Conservation (phyloP, 306 rosid genomes). For the Cotoneaster glaucophyllus region DNA sequence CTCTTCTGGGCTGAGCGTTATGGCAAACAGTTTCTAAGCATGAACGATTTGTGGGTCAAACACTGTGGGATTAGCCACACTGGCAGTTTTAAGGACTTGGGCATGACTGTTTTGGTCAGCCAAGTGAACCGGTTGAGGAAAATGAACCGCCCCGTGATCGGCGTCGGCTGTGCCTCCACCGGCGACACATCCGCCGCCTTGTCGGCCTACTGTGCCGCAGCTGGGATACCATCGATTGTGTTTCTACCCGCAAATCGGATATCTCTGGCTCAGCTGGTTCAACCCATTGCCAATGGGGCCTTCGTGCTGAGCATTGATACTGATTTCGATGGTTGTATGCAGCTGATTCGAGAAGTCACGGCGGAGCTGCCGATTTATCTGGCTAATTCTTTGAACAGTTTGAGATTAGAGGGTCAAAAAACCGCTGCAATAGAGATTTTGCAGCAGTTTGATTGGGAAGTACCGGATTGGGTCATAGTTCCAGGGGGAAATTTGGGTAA, state of each 20-base stretch:
- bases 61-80: constrained; percentile 89
- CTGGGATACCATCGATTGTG: constrained; percentile 69
- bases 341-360: constrained; percentile 64
- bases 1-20: constrained; percentile 89
- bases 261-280: constrained; percentile 71
- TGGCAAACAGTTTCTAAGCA: constrained; percentile 62
- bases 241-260: constrained; percentile 64
- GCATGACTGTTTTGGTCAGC: constrained; percentile 82
- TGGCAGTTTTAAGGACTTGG: constrained; percentile 76
- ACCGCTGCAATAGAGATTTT: constrained; percentile 81
- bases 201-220: constrained; percentile 70
- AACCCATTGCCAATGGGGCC: constrained; percentile 81
- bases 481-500: constrained; percentile 81
- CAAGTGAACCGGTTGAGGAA: constrained; percentile 71
- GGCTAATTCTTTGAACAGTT: constrained; percentile 63
- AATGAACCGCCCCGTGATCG: constrained; percentile 63
- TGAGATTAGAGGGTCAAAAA: constrained; percentile 78
- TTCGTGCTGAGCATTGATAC: constrained; percentile 74
- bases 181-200: constrained; percentile 80
- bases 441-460: constrained; percentile 86
- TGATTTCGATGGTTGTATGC: constrained; percentile 88
- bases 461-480: constrained; percentile 84
- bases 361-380: constrained; percentile 64
- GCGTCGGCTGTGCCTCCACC: constrained; percentile 81
- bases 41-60: constrained; percentile 82